phyloP scores from a whole-genome alignment of 345 rosid genomes.

The Linum usitatissimum region DNA sequence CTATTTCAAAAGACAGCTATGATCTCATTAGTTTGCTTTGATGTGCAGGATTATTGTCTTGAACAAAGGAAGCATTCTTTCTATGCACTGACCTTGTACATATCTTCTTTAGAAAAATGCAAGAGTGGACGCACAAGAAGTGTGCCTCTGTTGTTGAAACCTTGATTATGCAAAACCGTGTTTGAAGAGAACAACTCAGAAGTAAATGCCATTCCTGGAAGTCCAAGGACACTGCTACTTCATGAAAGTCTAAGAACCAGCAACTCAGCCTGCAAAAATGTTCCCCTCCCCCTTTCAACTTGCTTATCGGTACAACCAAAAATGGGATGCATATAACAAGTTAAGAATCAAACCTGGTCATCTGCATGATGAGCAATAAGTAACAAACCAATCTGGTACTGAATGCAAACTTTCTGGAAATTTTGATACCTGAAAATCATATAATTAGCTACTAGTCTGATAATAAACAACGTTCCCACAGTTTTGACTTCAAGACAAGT shows the following conservation, averaged over 20 bases:
- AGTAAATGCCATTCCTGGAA: constrained; percentile 75
- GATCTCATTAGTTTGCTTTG: not conserved
- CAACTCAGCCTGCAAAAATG: constrained; percentile 64
- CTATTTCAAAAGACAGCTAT: not conserved
- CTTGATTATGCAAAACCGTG: constrained; percentile 20
- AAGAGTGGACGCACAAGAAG: constrained; percentile 72
- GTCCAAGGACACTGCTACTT: constrained; percentile 87
- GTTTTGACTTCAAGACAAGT: too few species aligned
- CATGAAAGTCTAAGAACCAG: constrained; percentile 86
- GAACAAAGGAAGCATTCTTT: not conserved
- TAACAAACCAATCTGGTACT: constrained; percentile 48
- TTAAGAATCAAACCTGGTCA: constrained; percentile 55
- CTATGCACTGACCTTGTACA: constrained; percentile 53
- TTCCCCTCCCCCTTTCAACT: not conserved
- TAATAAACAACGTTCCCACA: not conserved
- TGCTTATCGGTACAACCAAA: not conserved
- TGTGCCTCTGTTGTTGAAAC: constrained; percentile 32
- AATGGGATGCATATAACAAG: not conserved
- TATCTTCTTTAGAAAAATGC: constrained; percentile 62
- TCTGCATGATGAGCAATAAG: constrained; percentile 92
- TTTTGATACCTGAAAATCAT: constrained; percentile 48
- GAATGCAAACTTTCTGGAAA: constrained; percentile 49
- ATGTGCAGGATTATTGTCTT: not conserved
- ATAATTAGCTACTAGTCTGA: not conserved
- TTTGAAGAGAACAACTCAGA: constrained; percentile 48